Evolutionary conservation across 1,139 yeast species (phyloP).

Genomic region (Taphrina communis): DNA sequence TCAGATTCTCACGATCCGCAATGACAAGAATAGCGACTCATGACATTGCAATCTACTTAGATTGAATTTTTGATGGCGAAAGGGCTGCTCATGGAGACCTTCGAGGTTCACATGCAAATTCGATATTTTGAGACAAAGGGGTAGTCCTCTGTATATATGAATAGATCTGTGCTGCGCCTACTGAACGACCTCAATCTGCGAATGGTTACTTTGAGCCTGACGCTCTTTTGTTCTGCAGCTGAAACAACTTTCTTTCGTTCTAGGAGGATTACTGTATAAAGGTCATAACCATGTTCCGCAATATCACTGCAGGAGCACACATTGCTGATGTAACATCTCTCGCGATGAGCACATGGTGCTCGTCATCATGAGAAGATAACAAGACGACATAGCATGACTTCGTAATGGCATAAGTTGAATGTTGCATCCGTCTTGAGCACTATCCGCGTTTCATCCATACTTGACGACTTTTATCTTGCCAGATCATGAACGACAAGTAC

Average conservation of each 20-base stretch:
- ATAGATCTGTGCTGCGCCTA: not conserved
- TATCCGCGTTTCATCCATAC: conserved; percentile 5
- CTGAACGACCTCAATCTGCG: not conserved
- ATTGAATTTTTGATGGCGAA: conserved; percentile 1
- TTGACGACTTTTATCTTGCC: not conserved
- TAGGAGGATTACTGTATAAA: not conserved
- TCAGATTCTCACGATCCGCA: conserved; percentile 18
- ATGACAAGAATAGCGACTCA: conserved; percentile 10
- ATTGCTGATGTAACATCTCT: not conserved
- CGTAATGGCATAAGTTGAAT: not conserved
- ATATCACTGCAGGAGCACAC: not conserved
- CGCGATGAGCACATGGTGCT: conserved; percentile 1
- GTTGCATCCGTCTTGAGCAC: not conserved
- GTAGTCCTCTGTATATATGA: no score
- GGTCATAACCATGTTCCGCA: not conserved
- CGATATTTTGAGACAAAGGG: not conserved
- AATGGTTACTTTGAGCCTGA: not conserved
- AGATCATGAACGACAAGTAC: not conserved
- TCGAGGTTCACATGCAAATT: conserved; percentile 2
- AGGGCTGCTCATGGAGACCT: not conserved
- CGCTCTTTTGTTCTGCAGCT: not conserved
- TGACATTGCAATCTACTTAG: conserved; percentile 15
- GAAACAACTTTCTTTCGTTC: not conserved
- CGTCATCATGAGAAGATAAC: not conserved
- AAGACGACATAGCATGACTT: not conserved